These are phyloP conservation scores for Aspergillus sp. DNA, from an alignment of 2,329 filamentous ascomycete species.

Conservation along the genomic window DNA sequence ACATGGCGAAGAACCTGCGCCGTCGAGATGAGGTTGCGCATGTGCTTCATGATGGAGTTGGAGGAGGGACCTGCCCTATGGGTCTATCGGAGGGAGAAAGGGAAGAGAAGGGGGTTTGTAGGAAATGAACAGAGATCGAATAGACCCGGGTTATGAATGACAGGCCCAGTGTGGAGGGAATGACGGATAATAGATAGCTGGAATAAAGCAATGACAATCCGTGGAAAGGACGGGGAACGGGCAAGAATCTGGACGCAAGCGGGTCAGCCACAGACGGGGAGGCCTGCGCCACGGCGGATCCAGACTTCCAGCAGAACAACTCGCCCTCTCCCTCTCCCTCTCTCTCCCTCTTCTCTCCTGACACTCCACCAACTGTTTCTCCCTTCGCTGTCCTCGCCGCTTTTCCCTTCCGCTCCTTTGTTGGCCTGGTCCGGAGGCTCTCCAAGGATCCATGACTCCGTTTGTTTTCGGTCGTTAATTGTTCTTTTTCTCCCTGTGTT, in stretches of 20 bases:
- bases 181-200: background rate
- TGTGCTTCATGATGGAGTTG: constrained; percentile 31
- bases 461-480: constrained; percentile 25
- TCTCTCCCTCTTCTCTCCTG: constrained; percentile 18
- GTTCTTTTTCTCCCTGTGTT: constrained; percentile 13
- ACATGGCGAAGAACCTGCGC: constrained; percentile 32
- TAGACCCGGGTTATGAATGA: background rate
- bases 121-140: background rate
- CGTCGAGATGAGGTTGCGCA: constrained; percentile 32
- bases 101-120: background rate
- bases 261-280: constrained; percentile 13
- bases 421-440: constrained; percentile 25
- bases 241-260: constrained; percentile 6
- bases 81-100: background rate
- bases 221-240: no score
- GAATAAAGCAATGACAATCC: no score
- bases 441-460: constrained; percentile 30
- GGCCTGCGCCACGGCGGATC: constrained; percentile 17
- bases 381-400: constrained; percentile 10
- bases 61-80: background rate
- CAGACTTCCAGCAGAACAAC: constrained; percentile 13
- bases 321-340: constrained; percentile 18
- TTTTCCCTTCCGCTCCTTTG: constrained; percentile 14
- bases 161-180: background rate
- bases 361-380: constrained; percentile 11